Evolutionary conservation across 2,329 filamentous ascomycete species (phyloP), one percentile per base, ranked within the genome.

Genomic region (Penicillium glabrum): DNA sequence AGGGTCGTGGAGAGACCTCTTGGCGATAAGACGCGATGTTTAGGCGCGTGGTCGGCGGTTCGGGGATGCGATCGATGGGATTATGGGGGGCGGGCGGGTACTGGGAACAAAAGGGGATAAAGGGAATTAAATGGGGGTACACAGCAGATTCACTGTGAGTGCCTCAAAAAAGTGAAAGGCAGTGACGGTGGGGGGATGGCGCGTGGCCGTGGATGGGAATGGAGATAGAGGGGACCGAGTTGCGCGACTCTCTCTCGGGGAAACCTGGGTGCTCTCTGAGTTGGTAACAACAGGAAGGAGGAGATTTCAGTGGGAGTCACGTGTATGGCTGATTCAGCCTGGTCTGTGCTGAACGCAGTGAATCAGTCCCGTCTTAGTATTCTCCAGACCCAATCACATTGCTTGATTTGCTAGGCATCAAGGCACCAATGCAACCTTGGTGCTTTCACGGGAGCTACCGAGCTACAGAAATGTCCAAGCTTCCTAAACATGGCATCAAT

Each of bases 151-250:
- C 58, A 61, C 39, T 58, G 62, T 58, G 61, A 64, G 62, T 60
- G 58, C 58, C 54, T 60, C 57, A 60, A 59, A 46, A 51, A 62
- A 58, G 58, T 60, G 59, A 53, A 62, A 60, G 61, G 54, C 58
- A 61, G 39, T 43, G 61, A 54, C 52, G 56, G 61, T 54, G 62
- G 72, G 66, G 66, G 63, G 61, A 64, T 58, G 64, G 69, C 67
- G 72, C 68, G 72, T 70, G 66, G 63, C 37, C 58, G 60, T 65
- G 62, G 68, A 64, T 68, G 61, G 70, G 72, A 70, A 72, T 69
- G 69, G 67, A 64, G 73, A 72, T 73, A 70, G 70, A 70, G 68
- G 70, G 67, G 68, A 70, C 68, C 67, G 68, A 67, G 65, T 65
- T 72, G 73, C 72, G 73, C 72, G 72, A 70, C 69, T 23, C 53